A percentile compares a stretch with the other conserved stretches of the same genome.
These are phyloP conservation scores for Staphylotrichum tortipilum DNA, from an alignment of 495 filamentous ascomycete species.

Conservation along the genomic window DNA sequence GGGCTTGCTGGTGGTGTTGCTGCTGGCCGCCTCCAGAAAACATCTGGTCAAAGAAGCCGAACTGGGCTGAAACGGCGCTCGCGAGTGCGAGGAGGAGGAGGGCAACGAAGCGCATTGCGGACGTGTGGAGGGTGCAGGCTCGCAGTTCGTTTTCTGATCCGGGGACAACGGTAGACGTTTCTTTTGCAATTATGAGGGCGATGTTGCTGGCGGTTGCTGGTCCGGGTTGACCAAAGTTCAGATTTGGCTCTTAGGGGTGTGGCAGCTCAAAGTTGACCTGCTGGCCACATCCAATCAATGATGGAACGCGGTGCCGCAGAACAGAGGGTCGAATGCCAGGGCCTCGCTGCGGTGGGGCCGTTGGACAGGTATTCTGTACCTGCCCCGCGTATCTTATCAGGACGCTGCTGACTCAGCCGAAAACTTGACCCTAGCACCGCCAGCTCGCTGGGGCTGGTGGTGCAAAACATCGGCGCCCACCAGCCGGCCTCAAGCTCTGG, in stretches of 20 bases:
- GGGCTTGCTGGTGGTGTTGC: conserved; percentile 49
- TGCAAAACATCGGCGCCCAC: background rate
- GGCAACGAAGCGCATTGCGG: conserved; percentile 24
- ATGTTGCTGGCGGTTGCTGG: too few species aligned
- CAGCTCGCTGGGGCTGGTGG: too few species aligned
- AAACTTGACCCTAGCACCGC: conserved; percentile 22
- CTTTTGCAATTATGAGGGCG: too few species aligned
- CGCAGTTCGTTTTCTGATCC: too few species aligned
- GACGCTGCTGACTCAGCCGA: conserved; percentile 34
- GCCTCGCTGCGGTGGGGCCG: background rate
- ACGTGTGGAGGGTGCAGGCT: too few species aligned
- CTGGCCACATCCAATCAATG: background rate
- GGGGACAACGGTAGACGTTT: too few species aligned
- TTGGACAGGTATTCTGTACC: background rate
- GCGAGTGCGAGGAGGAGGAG: conserved; percentile 26
- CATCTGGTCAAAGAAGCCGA: conserved; percentile 83
- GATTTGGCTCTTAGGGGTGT: too few species aligned
- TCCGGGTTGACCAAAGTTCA: too few species aligned
- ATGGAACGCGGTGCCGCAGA: too few species aligned
- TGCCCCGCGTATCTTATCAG: conserved; percentile 24
- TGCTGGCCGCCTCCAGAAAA: conserved; percentile 40
- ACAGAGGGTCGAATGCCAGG: too few species aligned
- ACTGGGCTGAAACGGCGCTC: conserved; percentile 48
- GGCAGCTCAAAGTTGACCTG: background rate
- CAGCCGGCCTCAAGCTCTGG: conserved; percentile 5